Conservation (phyloP, 352 stramenopile genomes). For the Globisporangium spinosum region DNA sequence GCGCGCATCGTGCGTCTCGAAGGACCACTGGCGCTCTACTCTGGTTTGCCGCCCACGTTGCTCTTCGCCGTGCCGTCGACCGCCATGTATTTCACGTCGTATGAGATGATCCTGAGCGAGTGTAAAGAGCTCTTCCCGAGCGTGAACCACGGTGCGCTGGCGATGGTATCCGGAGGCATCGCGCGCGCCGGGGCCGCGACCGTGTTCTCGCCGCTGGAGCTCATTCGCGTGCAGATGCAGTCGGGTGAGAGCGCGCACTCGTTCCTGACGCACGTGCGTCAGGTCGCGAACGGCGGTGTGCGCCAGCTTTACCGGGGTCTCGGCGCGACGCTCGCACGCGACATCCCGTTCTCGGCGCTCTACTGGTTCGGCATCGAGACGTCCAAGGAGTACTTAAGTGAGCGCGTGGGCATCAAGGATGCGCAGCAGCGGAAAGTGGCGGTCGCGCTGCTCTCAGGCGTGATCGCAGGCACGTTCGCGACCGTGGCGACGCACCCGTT, state of each 20-base stretch:
- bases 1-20: constrained; percentile 59
- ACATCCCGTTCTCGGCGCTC: constrained; percentile 93
- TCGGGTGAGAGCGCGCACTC: constrained; percentile 47
- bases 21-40: constrained; percentile 63
- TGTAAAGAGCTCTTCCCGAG: constrained; percentile 37
- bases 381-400: constrained; percentile 50
- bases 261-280: constrained; percentile 42
- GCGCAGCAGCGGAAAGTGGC: constrained; percentile 30
- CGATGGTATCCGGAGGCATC: constrained; percentile 45
- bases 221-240: constrained; percentile 88
- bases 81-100: constrained; percentile 92
- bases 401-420: constrained; percentile 27
- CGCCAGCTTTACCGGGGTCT: constrained; percentile 69
- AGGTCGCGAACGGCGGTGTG: constrained; percentile 36
- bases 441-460: constrained; percentile 82
- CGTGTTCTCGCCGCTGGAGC: constrained; percentile 81
- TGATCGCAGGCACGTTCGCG: constrained; percentile 78
- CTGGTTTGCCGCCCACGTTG: constrained; percentile 86
- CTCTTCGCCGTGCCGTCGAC: constrained; percentile 92
- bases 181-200: constrained; percentile 55
- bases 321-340: constrained; percentile 86
- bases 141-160: constrained; percentile 34
- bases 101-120: constrained; percentile 71
- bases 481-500: constrained; percentile 92
- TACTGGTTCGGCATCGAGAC: constrained; percentile 93